Conservation (phyloP, 306 rosid genomes). For the Rosa multiflora region DNA sequence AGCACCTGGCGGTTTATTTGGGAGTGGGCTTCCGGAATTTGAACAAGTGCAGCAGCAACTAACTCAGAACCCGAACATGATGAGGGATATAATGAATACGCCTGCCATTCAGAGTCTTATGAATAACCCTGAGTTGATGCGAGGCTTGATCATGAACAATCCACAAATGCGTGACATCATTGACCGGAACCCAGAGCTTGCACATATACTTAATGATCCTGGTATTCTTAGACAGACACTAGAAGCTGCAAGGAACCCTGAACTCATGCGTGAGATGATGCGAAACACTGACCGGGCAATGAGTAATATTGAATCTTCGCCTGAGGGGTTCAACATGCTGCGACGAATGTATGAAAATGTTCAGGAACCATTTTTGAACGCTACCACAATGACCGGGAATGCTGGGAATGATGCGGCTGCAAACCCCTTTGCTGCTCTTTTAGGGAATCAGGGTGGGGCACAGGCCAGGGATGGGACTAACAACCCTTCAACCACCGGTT, state of each 20-base stretch:
- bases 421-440: conserved; percentile 64
- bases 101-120: conserved; percentile 64
- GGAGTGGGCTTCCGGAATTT: conserved; percentile 50
- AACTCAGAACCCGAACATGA: conserved; percentile 62
- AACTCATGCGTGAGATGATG: conserved; percentile 77
- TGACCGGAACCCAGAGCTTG: conserved; percentile 66
- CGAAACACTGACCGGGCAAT: conserved; percentile 69
- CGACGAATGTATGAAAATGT: conserved; percentile 73
- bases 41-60: conserved; percentile 67
- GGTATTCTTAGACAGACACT: conserved; percentile 59
- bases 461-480: conserved; percentile 45
- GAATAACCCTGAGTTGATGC: conserved; percentile 64
- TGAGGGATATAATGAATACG: conserved; percentile 66
- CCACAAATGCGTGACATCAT: conserved; percentile 64
- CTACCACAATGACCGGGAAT: conserved; percentile 56
- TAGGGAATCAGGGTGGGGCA: conserved; percentile 51
- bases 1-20: conserved; percentile 34
- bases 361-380: conserved; percentile 67
- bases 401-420: conserved; percentile 44
- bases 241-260: conserved; percentile 71
- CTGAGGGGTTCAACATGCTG: conserved; percentile 73
- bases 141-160: conserved; percentile 57
- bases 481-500: conserved; percentile 46
- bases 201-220: conserved; percentile 61
- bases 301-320: conserved; percentile 70